Evolutionary conservation across 73 alveolate species (phyloP), one percentile per base, ranked within the genome.

Genomic region (Symbiodinium natans): DNA sequence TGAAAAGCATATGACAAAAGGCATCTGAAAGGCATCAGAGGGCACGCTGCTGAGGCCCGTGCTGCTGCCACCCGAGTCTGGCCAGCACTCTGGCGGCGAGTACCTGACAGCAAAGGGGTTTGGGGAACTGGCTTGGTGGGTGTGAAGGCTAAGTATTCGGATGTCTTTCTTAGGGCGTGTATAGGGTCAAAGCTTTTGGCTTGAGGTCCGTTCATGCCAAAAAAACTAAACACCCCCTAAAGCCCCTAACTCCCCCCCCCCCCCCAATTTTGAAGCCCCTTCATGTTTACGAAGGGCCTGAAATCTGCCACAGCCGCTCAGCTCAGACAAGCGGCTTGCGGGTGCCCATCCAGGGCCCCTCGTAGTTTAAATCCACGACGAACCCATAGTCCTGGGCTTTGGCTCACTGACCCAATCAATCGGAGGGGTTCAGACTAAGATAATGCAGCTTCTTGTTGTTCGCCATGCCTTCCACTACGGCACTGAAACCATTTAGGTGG

Each of bases 21-120:
- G n/a, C n/a, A n/a, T n/a, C n/a, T n/a, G n/a, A n/a, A n/a, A n/a
- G n/a, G n/a, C n/a, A n/a, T n/a, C n/a, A n/a, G n/a, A n/a, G n/a
- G n/a, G n/a, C n/a, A 52, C n/a, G n/a, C 71, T 52, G 17, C 71
- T 9, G 80, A 63, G 80, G 80, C 40, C 80, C 80, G 27, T n/a
- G 33, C 80, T 29, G n/a, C 23, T 25, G 40, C 36, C 33, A 1
- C 27, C 80, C 36, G 80, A 63, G 27, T 63, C 80, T n/a, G 17
- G 40, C 80, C 80, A 63, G 33, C 80, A 63, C 80, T 63, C 80
- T 17, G 80, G 80, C 33, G 80, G 80, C 80, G 80, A 63, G 27
- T 63, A 63, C 80, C 80, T 63, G 36, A 63, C 5, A 0, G n/a
- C n/a, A 23, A 23, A 52, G n/a, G 63, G 19, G 63, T 48, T 48